Percentiles rank a stretch among this genome's conserved stretches.
phyloP scores from a whole-genome alignment of 768 basidiomycete genomes.

The Lentinula edodes region DNA sequence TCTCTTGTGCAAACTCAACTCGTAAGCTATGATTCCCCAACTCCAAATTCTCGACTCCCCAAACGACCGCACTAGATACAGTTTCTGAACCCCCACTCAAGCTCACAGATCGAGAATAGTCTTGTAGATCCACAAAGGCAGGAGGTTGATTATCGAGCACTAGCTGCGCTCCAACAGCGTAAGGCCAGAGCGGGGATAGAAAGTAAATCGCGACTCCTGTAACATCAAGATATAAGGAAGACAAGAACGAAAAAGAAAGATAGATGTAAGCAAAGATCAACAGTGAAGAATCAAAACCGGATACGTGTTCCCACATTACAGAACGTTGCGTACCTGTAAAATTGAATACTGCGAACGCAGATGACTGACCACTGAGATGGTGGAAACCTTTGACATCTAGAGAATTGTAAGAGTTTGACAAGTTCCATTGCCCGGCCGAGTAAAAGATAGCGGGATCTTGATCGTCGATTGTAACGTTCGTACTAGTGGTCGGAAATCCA shows the following conservation, averaged over 20 bases:
- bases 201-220: slow-evolving; percentile 8
- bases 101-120: neutral
- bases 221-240: neutral
- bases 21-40: neutral
- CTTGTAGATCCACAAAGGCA: slow-evolving; percentile 2
- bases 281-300: neutral
- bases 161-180: slow-evolving; percentile 3
- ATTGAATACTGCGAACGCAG: slow-evolving; percentile 1
- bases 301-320: neutral
- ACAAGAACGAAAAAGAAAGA: neutral
- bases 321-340: slow-evolving; percentile 3
- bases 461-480: slow-evolving; percentile 8
- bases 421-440: slow-evolving; percentile 2
- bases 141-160: slow-evolving; percentile 1
- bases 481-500: neutral
- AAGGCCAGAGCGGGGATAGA: slow-evolving; percentile 9
- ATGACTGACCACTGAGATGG: slow-evolving; percentile 2
- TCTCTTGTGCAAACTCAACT: neutral
- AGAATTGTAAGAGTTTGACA: neutral
- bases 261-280: neutral
- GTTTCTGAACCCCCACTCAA: slow-evolving; percentile 1
- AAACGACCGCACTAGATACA: neutral
- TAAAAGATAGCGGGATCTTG: neutral
- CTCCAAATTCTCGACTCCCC: neutral
- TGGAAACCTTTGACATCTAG: slow-evolving; percentile 4